phyloP scores from a whole-genome alignment of 2,329 filamentous ascomycete genomes.

The Penicillium glabrum region DNA sequence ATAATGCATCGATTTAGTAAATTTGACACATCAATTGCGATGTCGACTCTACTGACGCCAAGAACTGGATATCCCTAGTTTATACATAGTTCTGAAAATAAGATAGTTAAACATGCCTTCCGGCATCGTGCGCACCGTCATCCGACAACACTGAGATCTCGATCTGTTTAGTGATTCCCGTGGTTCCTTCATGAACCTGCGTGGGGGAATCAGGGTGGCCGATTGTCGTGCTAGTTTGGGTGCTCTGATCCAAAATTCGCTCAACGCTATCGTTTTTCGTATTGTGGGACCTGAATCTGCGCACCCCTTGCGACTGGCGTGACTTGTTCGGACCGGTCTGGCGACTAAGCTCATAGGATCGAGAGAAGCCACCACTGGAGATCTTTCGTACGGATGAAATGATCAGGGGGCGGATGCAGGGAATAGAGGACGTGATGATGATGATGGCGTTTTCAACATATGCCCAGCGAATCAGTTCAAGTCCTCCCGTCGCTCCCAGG shows the following conservation, averaged over 20 bases:
- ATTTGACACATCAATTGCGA: no score
- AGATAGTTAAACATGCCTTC: background rate
- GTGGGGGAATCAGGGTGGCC: slow-evolving; percentile 3
- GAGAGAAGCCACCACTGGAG: slow-evolving; percentile 24
- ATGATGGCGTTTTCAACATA: slow-evolving; percentile 30
- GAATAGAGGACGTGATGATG: slow-evolving; percentile 33
- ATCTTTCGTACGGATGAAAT: slow-evolving; percentile 33
- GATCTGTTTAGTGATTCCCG: slow-evolving; percentile 30
- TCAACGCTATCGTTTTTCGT: slow-evolving; percentile 26
- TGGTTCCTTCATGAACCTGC: slow-evolving; percentile 6
- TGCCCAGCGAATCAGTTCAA: slow-evolving; percentile 31
- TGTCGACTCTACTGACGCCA: background rate
- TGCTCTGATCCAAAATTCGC: slow-evolving; percentile 20
- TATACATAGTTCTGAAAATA: background rate
- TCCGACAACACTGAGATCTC: slow-evolving; percentile 18
- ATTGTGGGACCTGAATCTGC: slow-evolving; percentile 13
- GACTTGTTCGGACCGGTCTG: slow-evolving; percentile 18
- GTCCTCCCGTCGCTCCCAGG: slow-evolving; percentile 21
- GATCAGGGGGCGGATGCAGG: slow-evolving; percentile 30
- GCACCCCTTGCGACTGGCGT: slow-evolving; percentile 13
- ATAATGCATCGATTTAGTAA: no score
- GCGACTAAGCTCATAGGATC: slow-evolving; percentile 29
- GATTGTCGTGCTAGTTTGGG: slow-evolving; percentile 9
- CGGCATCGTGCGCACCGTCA: background rate
- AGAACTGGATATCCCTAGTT: background rate